phyloP scores from a whole-genome alignment of 768 basidiomycete genomes.

The Boletus fagicola region DNA sequence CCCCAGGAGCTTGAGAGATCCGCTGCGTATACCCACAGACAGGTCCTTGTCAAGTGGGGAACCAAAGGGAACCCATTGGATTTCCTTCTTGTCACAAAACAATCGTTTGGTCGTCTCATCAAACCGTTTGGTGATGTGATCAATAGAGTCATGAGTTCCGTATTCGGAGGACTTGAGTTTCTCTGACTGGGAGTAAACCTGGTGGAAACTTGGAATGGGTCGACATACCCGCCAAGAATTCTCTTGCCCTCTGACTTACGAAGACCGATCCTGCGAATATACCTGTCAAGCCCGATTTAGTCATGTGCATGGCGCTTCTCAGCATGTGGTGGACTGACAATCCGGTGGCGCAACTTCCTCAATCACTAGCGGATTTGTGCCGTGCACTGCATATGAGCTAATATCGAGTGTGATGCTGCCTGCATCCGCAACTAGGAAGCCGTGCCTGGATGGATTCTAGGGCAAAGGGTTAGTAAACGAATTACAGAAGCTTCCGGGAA shows the following conservation, averaged over 20 bases:
- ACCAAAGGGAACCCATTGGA: conserved; percentile 74
- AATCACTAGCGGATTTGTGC: conserved; percentile 67
- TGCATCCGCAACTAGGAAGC: conserved; percentile 78
- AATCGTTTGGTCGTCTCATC: conserved; percentile 82
- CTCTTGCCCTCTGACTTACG: conserved; percentile 70
- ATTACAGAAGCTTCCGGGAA: not conserved
- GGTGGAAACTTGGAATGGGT: not conserved
- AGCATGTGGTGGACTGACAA: conserved; percentile 43
- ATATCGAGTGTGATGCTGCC: conserved; percentile 82
- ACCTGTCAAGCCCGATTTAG: conserved; percentile 40
- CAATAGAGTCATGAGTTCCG: conserved; percentile 65
- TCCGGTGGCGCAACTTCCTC: conserved; percentile 84
- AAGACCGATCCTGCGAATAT: conserved; percentile 83
- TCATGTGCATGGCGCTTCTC: not conserved
- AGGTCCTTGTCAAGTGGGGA: conserved; percentile 75
- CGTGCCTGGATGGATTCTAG: conserved; percentile 71
- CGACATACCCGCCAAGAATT: conserved; percentile 62
- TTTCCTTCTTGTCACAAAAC: conserved; percentile 64
- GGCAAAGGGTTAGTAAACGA: conserved; percentile 6
- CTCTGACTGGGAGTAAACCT: conserved; percentile 39
- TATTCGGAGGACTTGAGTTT: conserved; percentile 75
- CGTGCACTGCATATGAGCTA: conserved; percentile 74
- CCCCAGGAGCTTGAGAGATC: conserved; percentile 72
- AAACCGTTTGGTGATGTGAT: conserved; percentile 77
- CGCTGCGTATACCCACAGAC: conserved; percentile 66